Evolutionary conservation across 441 rosid genomes (phyloP), one percentile per base, ranked within the genome.

Genomic region (Populus hybrid): DNA sequence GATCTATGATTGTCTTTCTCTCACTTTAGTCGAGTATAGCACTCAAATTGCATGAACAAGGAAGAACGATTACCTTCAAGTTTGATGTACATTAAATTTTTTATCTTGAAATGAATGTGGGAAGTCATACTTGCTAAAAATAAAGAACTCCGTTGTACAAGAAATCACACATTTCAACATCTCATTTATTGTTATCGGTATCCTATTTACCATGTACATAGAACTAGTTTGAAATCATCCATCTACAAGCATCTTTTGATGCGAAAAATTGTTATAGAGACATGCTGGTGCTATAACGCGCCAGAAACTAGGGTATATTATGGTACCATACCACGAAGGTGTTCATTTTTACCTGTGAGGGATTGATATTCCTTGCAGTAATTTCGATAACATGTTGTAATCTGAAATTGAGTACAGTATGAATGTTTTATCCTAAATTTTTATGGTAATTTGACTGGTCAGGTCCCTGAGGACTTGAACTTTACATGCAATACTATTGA

Each of bases 1-100:
- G 50, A 16, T 53, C n/a, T 11, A 65, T 76, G 40, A 78, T 64
- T 71, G 67, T 53, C 33, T 63, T 71, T 23, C 77, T 75, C 16
- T 35, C 42, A 11, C 70, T 64, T 53, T 74, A 36, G 33, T 53
- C 21, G 7, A 16, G n/a, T 53, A 6, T 53, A 53, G 61, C 8
- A 53, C 2, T 53, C n/a, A 53, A 16, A 45, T 71, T n/a, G 63
- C 12, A 56, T 5, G 7, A 4, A 23, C 28, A 31, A 26, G 42
- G 69, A 63, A 28, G 45, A 29, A n/a, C 61, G 33, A 56, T 74
- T 74, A 50, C 40, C 21, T 24, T 36, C 9, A 20, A 40, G 31
- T 68, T 42, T 40, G 56, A 33, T 18, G 3, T 29, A 31, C 16
- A 53, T 29, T 68, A 28, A 56, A 20, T 78, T 56, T 67, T 8